Evolutionary conservation across 1,139 yeast species (phyloP), one percentile per base, ranked within the genome.

Genomic region (Meyerozyma guilliermondii): DNA sequence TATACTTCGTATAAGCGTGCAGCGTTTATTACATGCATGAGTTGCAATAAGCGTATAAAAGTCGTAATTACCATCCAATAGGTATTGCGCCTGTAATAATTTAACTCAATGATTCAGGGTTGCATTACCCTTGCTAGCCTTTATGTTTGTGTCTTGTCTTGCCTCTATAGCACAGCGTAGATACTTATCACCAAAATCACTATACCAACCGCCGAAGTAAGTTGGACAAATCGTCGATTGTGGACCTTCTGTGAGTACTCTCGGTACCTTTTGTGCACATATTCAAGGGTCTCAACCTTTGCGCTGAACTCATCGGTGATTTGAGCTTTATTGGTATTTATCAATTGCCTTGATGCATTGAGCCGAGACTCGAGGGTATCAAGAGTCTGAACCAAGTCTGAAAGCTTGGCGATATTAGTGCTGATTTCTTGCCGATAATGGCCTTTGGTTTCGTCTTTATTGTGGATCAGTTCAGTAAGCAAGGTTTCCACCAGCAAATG

Each of bases 201-300:
- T 10, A 58, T 44, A 1, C 56, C 54, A 22, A 62, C 44, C 2
- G 54, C 46, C 2, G 59, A 51, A 31, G 58, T 56, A 35, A 65
- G 46, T 44, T 65, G 67, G 47, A 60, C 59, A 43, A 65, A 56
- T 20, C 70, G 51, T 27, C 59, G 51, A 31, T 58, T 56, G 35
- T 68, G 54, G 11, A 56, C 52, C 14, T 48, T 45, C 27, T 49
- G 50, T n/a, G 66, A 52, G 48, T 62, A 60, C 39, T 60, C 63
- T 14, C 51, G 51, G 41, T 68, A 63, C 39, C 56, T 52, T 14
- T 51, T 47, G 39, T 65, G 63, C 6, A 71, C 57, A 18, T 53
- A 48, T 42, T 71, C 76, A 48, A 72, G 56, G 4, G 63, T 42
- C 34, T 60, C 65, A 39, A 71, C 51, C 43, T 63, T 64, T 16